phyloP scores from a whole-genome alignment of 345 rosid genomes.

The Anacardium occidentale region DNA sequence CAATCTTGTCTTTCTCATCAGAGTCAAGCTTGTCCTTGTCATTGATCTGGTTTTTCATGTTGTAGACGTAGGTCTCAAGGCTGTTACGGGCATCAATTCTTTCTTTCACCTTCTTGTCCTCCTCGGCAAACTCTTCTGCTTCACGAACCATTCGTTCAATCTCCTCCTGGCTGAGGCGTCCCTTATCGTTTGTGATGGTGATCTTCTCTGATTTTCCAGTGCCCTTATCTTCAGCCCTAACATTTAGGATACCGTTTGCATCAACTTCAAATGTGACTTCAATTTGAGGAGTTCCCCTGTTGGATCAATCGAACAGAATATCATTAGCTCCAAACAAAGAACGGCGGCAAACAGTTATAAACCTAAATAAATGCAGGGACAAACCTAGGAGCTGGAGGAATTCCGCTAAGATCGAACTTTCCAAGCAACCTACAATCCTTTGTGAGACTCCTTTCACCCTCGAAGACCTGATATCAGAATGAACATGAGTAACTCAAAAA shows the following conservation, averaged over 20 bases:
- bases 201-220: constrained; percentile 86
- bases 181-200: constrained; percentile 94
- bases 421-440: constrained; percentile 90
- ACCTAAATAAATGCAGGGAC: neutral
- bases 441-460: constrained; percentile 98
- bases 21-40: constrained; percentile 93
- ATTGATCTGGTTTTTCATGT: constrained; percentile 92
- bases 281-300: constrained; percentile 96
- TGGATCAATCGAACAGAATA: constrained; percentile 6
- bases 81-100: constrained; percentile 86
- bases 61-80: constrained; percentile 82
- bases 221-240: constrained; percentile 89
- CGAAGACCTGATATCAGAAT: constrained; percentile 60
- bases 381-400: constrained; percentile 93
- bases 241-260: constrained; percentile 90
- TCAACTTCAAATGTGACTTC: constrained; percentile 97
- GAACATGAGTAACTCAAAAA: neutral
- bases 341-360: neutral
- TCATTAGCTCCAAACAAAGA: neutral
- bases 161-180: constrained; percentile 94
- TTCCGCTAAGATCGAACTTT: constrained; percentile 74
- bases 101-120: constrained; percentile 94
- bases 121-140: constrained; percentile 96
- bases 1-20: constrained; percentile 91
- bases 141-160: constrained; percentile 91